Base-by-base conservation (phyloP, 129 eudicot genomes). In the Gnaphalium uliginosum region DNA sequence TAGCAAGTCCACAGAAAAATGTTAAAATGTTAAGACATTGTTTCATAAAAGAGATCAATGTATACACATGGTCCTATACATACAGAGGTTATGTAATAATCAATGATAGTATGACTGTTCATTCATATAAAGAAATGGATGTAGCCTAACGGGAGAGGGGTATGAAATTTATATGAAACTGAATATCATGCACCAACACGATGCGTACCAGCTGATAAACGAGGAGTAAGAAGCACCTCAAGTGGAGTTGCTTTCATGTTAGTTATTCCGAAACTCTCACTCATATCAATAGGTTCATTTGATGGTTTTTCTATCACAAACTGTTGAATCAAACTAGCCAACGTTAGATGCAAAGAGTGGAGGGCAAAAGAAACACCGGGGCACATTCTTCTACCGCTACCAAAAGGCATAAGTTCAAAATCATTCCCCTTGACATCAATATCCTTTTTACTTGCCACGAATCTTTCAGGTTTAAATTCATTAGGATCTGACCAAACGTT, bases 321-420 rank as follows among this genome's bases (percentile, higher is more conserved):
- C 22, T 65, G 81, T 24, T 81, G 84, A 6, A 81, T 24, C 68
- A 81, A 21, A 17, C 19, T 75, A 19, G 81, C 84, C 33, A 81
- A 7, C 0, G 72, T 69, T 13, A 81, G 23, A 71, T 22, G 54
- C 73, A 75, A 35, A 18, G 50, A 26, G 6, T 75, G 77, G 8
- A 81, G 76, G 2, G 71, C 81, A 75, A 81, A 81, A 1, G 43
- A 24, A n/a, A 75, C 43, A 64, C 77, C 84, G 13, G 77, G 84
- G 11, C 84, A 81, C 73, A 81, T 75, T 51, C 84, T 75, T 75
- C 84, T 68, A 2, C 84, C 84, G 62, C 76, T 75, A 21, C 84
- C 77, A 62, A 81, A 81, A 1, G 84, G 81, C 8, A 81, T 19
- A 24, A 81, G 6, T 10, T 81, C 84, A 25, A 61, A 81, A 61